A percentile compares a stretch with the other conserved stretches of the same genome.
Evolutionary conservation across 1,284 basidiomycete genomes (phyloP).

Genomic region (Rhodotorula sp.): DNA sequence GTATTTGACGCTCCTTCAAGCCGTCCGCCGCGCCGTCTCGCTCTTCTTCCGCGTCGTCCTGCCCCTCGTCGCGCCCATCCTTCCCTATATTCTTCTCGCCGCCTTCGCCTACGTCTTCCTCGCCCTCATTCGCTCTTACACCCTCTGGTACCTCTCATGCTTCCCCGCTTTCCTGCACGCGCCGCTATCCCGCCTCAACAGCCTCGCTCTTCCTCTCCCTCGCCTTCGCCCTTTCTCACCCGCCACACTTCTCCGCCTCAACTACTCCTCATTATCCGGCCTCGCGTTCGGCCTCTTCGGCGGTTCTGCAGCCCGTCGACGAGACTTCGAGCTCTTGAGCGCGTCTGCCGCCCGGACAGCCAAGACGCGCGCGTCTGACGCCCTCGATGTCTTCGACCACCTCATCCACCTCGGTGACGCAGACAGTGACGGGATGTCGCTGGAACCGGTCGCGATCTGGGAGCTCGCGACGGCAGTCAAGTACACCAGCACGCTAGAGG

Average conservation of each 20-base stretch:
- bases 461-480: slow-evolving; percentile 44
- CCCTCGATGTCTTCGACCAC: slow-evolving; percentile 43
- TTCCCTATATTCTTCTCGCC: slow-evolving; percentile 17
- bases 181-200: slow-evolving; percentile 6
- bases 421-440: slow-evolving; percentile 20
- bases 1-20: background rate
- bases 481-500: slow-evolving; percentile 37
- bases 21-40: too few relatives aligned
- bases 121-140: slow-evolving; percentile 9
- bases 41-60: background rate
- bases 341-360: slow-evolving; percentile 11
- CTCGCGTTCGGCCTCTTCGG: slow-evolving; percentile 1
- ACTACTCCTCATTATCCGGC: background rate
- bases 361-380: slow-evolving; percentile 16
- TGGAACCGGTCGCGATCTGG: slow-evolving; percentile 44
- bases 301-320: background rate
- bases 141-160: slow-evolving; percentile 5
- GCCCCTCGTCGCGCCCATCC: slow-evolving; percentile 4
- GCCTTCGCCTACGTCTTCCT: background rate
- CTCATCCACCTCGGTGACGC: slow-evolving; percentile 32
- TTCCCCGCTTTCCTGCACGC: slow-evolving; percentile 6
- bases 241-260: background rate
- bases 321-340: slow-evolving; percentile 2
- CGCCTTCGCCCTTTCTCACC: background rate
- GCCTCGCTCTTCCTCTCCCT: slow-evolving; percentile 11